Evolutionary conservation across 805 yeast genomes (phyloP), one percentile per base, ranked within the genome.

Genomic region (Cyberlindnera xylosilytica): DNA sequence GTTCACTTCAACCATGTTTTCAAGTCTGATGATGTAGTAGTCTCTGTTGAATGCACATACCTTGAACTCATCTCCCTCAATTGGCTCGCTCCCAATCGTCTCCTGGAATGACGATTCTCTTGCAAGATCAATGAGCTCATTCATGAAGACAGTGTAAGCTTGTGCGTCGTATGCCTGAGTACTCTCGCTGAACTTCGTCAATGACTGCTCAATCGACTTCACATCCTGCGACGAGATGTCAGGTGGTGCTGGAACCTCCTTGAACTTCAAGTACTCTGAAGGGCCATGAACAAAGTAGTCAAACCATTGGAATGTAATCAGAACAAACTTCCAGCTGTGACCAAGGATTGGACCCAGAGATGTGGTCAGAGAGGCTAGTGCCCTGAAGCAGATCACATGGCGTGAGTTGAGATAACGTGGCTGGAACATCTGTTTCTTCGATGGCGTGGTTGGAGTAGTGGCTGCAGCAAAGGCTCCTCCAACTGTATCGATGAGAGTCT

Each of bases 281-380:
- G 79, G 76, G 0, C 91, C 91, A 55, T 79, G 70, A n/a, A 83
- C 53, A 51, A 68, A 84, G 53, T 80, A 85, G 42, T 84, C 80
- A 37, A 83, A 71, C 95, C 95, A 86, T 61, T 85, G 95, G 43
- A 88, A 68, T 0, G 95, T 75, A 4, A 76, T 70, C 16, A 81
- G 56, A 4, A 83, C 59, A 15, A 71, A 71, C 11, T 64, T 61
- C 98, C 98, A 91, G 24, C 84, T 77, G 3, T 65, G 58, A 6
- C 74, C 74, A 13, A 91, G 68, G 1, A 80, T 74, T 1, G 90
- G 76, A 0, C 97, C 97, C n/a, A 91, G 63, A 0, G 96, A 85
- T 3, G 81, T 73, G 0, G 91, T 89, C 37, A 91, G 66, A 46
- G 87, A 85, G 4, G 82, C 66, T 29, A 91, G 62, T 0, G 96